Conservation (phyloP, 2,329 filamentous ascomycete genomes). For the Beauveria bassiana region DNA sequence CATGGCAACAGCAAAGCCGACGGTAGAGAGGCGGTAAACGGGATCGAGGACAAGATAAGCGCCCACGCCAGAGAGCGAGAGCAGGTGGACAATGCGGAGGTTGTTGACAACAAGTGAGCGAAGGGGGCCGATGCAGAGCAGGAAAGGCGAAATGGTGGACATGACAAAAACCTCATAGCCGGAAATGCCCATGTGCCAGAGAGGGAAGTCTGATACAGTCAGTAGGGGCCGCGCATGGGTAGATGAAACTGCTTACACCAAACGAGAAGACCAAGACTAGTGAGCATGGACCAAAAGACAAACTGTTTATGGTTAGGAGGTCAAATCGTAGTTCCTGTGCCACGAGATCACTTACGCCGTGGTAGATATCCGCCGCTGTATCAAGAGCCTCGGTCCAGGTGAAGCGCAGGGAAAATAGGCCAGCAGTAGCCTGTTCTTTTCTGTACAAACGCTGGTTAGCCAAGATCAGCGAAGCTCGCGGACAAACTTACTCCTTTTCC, state of each 20-base stretch:
- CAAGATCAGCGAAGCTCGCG: neutral
- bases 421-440: slow-evolving; percentile 65
- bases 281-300: slow-evolving; percentile 92
- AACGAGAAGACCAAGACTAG: slow-evolving; percentile 77
- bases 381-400: slow-evolving; percentile 69
- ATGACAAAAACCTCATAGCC: slow-evolving; percentile 90
- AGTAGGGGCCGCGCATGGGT: neutral
- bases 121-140: slow-evolving; percentile 64
- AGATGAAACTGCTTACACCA: slow-evolving; percentile 66
- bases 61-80: slow-evolving; percentile 70
- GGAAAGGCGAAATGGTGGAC: slow-evolving; percentile 69
- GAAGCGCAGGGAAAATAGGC: slow-evolving; percentile 64
- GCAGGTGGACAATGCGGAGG: slow-evolving; percentile 61
- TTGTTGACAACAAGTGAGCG: slow-evolving; percentile 62
- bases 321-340: neutral
- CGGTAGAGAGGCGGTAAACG: slow-evolving; percentile 67
- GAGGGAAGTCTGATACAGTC: slow-evolving; percentile 64
- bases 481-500: slow-evolving; percentile 64
- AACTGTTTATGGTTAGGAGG: slow-evolving; percentile 46
- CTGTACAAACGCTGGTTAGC: slow-evolving; percentile 35
- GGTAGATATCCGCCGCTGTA: slow-evolving; percentile 81
- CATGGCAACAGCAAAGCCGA: slow-evolving; percentile 73
- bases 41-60: slow-evolving; percentile 72
- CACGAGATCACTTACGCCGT: slow-evolving; percentile 57
- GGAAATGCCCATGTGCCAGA: slow-evolving; percentile 99